Percentiles rank a stretch among this genome's conserved stretches.
Conservation (phyloP, 371 early-diverging fungal genomes). For the Apophysomyces trapeziformis region DNA sequence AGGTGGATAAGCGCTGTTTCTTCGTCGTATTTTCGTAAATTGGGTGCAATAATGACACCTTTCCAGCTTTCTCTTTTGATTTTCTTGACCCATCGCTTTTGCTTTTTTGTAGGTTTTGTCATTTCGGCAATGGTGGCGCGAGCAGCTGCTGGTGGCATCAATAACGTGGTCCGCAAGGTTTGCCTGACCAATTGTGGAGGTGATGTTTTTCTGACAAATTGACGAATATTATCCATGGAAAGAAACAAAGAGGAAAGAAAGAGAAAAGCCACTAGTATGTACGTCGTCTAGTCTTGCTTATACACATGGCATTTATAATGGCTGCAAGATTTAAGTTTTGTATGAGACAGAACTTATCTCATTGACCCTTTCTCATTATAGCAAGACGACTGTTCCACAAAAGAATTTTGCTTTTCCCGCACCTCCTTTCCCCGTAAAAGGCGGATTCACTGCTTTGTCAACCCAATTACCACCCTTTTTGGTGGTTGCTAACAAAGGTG, state of each 20-base stretch:
- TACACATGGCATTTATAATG: neutral
- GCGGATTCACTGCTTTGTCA: neutral
- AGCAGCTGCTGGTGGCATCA: conserved; percentile 24
- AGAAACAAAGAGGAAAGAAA: no score
- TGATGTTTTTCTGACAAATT: conserved; percentile 24
- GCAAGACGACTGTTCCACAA: neutral
- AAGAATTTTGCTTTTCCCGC: neutral
- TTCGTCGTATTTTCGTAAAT: conserved; percentile 26
- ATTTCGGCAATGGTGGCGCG: conserved; percentile 25
- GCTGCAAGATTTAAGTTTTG: neutral
- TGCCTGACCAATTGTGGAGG: conserved; percentile 20
- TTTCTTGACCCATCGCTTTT: conserved; percentile 28
- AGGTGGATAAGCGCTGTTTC: conserved; percentile 26
- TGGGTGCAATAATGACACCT: conserved; percentile 28
- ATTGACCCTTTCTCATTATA: neutral
- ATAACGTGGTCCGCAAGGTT: conserved; percentile 22
- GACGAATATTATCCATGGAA: conserved; percentile 28
- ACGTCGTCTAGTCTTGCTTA: neutral
- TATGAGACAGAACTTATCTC: neutral
- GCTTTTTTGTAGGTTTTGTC: conserved; percentile 23
- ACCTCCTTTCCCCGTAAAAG: neutral
- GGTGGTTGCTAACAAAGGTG: no score
- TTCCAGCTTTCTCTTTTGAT: conserved; percentile 27
- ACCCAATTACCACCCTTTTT: neutral
- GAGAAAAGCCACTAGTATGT: no score